phyloP scores from a whole-genome alignment of 1,139 yeast genomes.

The Zygosaccharomyces sapae region DNA sequence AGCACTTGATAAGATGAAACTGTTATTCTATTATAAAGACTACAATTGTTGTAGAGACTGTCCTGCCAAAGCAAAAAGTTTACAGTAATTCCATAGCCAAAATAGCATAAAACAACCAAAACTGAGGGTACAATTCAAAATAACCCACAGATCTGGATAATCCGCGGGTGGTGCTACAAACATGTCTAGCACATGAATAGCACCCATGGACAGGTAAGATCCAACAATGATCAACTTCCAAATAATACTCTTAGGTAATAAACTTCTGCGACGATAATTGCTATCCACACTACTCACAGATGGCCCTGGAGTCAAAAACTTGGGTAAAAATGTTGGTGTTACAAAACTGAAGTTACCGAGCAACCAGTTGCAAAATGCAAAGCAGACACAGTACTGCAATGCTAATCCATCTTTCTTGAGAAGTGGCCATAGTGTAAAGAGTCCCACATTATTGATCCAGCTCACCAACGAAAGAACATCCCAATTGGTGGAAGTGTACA shows the following conservation, averaged over 20 bases:
- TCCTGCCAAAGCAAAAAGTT: slow-evolving; percentile 40
- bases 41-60: slow-evolving; percentile 27
- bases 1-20: not conserved
- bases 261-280: slow-evolving; percentile 41
- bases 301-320: slow-evolving; percentile 43
- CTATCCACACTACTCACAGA: slow-evolving; percentile 35
- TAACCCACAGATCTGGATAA: slow-evolving; percentile 84
- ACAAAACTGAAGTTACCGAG: slow-evolving; percentile 54
- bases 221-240: slow-evolving; percentile 55
- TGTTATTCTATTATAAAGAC: not conserved
- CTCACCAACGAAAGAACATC: slow-evolving; percentile 65
- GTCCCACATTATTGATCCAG: slow-evolving; percentile 83
- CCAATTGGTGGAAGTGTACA: slow-evolving; percentile 56
- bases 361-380: slow-evolving; percentile 76
- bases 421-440: slow-evolving; percentile 85
- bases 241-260: slow-evolving; percentile 50
- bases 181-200: slow-evolving; percentile 54
- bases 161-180: slow-evolving; percentile 48
- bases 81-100: slow-evolving; percentile 72
- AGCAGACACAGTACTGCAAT: slow-evolving; percentile 64
- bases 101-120: slow-evolving; percentile 71
- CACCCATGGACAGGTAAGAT: slow-evolving; percentile 55
- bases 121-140: slow-evolving; percentile 66
- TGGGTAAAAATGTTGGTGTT: slow-evolving; percentile 43
- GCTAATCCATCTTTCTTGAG: slow-evolving; percentile 68